Percentiles rank a stretch among this genome's conserved stretches.
These are phyloP conservation scores for Nicotiana attenuata DNA, from an alignment of 257 asterid genomes.

Conservation along the genomic window DNA sequence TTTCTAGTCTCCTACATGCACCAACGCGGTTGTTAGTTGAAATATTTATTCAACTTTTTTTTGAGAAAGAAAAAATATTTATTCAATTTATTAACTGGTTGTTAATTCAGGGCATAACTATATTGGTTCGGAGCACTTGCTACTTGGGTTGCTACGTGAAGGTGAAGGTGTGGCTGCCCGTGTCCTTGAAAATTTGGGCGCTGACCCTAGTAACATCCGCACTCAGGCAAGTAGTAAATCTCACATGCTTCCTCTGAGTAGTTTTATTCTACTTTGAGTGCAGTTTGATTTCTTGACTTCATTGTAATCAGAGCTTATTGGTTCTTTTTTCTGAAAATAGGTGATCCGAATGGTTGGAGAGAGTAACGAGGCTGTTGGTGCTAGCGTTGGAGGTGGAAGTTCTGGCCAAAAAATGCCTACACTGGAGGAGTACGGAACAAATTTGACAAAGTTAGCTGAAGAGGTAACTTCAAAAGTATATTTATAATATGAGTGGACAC, in stretches of 20 bases:
- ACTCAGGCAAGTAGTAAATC: conserved; percentile 53
- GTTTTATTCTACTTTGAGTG: background rate
- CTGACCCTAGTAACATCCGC: conserved; percentile 88
- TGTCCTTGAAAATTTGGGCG: conserved; percentile 92
- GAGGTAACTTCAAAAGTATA: conserved; percentile 47
- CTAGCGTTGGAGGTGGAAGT: conserved; percentile 77
- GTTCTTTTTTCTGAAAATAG: conserved; percentile 19
- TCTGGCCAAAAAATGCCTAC: conserved; percentile 77
- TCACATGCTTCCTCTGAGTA: conserved; percentile 3
- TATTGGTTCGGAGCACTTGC: conserved; percentile 98
- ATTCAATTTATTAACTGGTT: background rate
- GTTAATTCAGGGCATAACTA: conserved; percentile 79
- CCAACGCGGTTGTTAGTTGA: background rate
- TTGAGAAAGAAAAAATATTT: background rate
- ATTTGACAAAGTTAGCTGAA: conserved; percentile 75
- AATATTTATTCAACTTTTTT: background rate
- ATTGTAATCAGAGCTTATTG: background rate
- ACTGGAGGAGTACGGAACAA: conserved; percentile 72
- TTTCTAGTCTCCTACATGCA: background rate
- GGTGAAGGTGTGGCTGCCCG: conserved; percentile 99
- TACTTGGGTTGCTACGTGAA: conserved; percentile 91
- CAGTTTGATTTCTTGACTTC: background rate
- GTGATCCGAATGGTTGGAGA: conserved; percentile 84
- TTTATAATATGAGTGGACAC: background rate
- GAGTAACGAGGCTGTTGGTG: conserved; percentile 73